A percentile compares a stretch with the other conserved stretches of the same genome.
phyloP scores from a whole-genome alignment of 345 rosid species.

The Mercurialis annua region DNA sequence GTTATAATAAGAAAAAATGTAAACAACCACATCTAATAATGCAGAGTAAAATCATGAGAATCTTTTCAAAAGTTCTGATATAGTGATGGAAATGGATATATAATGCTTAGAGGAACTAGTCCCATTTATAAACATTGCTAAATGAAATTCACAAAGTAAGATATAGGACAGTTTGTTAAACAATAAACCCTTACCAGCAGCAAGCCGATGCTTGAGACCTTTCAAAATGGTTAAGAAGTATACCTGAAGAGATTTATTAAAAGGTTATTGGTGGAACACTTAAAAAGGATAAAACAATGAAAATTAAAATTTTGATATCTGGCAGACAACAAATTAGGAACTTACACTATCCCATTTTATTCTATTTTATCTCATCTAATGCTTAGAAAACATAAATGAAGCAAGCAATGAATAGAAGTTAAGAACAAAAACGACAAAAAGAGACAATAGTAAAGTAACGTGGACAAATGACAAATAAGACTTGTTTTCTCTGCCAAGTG shows the following conservation, averaged over 20 bases:
- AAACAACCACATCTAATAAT: background rate
- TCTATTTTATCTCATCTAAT: background rate
- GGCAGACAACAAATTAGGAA: background rate
- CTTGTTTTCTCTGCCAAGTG: no score
- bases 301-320: background rate
- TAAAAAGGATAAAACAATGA: background rate
- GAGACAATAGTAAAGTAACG: background rate
- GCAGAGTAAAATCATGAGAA: background rate
- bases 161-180: background rate
- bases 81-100: background rate
- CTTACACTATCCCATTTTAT: background rate
- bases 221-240: conserved; percentile 73
- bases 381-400: background rate
- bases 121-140: background rate
- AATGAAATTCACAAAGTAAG: background rate
- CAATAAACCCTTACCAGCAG: conserved; percentile 58
- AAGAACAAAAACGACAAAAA: background rate
- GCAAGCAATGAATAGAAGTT: background rate
- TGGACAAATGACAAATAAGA: background rate
- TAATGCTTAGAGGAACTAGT: background rate
- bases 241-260: conserved; percentile 49
- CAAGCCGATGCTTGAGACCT: conserved; percentile 91
- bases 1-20: background rate
- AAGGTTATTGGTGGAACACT: conserved; percentile 3
- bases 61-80: background rate